Evolutionary conservation across 495 filamentous ascomycete species (phyloP).

Genomic region (Lophiostoma macrostomum): DNA sequence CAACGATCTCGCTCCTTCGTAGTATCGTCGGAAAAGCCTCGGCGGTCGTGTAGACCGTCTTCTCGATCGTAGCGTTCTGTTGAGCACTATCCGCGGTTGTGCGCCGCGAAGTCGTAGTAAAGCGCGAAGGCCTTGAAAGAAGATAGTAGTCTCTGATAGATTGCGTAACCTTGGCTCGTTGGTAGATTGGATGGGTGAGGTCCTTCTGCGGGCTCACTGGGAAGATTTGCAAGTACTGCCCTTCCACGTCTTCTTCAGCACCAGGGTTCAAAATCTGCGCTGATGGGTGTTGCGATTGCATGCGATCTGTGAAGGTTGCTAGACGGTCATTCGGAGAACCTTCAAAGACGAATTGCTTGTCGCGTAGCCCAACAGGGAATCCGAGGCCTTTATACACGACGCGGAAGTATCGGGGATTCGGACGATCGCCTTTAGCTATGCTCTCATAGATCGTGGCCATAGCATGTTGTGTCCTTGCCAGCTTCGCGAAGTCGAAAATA

Average conservation of each 20-base stretch:
- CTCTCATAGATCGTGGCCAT: conserved; percentile 92
- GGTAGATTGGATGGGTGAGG: conserved; percentile 79
- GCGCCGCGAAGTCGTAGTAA: conserved; percentile 68
- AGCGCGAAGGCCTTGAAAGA: conserved; percentile 65
- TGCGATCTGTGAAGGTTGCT: conserved; percentile 80
- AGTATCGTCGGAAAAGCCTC: conserved; percentile 91
- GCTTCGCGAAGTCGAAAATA: conserved; percentile 86
- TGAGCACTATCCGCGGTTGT: conserved; percentile 59
- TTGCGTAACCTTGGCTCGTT: conserved; percentile 76
- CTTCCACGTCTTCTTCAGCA: conserved; percentile 78
- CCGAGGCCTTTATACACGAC: conserved; percentile 89
- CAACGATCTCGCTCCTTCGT: conserved; percentile 78
- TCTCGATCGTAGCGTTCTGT: conserved; percentile 78
- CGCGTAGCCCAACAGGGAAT: conserved; percentile 73
- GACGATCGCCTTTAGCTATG: conserved; percentile 72
- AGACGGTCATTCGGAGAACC: conserved; percentile 72
- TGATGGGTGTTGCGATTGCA: conserved; percentile 85
- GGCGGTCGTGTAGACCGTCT: conserved; percentile 76
- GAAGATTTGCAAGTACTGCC: conserved; percentile 86
- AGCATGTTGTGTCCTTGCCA: conserved; percentile 81
- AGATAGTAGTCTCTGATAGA: conserved; percentile 82
- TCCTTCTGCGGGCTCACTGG: conserved; percentile 79
- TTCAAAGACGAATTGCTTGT: conserved; percentile 93
- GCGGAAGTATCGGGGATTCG: conserved; percentile 84
- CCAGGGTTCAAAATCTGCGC: conserved; percentile 75